Evolutionary conservation across 805 yeast genomes (phyloP), one percentile per base, ranked within the genome.

Genomic region (Lachancea nothofagi): DNA sequence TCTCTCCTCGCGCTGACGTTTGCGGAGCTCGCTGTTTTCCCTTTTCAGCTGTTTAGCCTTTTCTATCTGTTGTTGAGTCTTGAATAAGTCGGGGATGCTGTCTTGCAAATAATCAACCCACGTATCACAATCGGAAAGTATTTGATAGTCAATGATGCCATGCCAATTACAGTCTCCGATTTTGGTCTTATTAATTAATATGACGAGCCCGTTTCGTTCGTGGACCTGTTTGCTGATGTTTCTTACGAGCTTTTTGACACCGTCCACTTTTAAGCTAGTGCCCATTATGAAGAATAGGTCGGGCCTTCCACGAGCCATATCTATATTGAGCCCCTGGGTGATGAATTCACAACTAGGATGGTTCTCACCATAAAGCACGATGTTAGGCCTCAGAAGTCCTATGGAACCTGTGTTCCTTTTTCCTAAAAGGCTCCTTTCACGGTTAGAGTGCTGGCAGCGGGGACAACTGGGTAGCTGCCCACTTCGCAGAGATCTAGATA

Each of bases 341-440:
- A 90, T 77, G n/a, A 70, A 64, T 45, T 86, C 96, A 4, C 88
- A 78, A 46, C 78, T 77, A 1, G 96, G 96, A 61, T 90, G 97
- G 52, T 88, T 80, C 56, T 90, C 97, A 2, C 97, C 97, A 59
- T 90, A 90, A 17, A 90, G 69, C 1, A 90, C 95, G 42, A 90
- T 88, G 52, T 83, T 83, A 4, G 98, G 98, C 41, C 96, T 71
- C 31, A 93, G 64, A 19, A 77, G 62, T 0, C 98, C 98, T 4
- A 81, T 75, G 30, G 68, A 67, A 0, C 85, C 81, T 1, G 83
- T 77, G 7, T 74, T 57, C 41, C 98, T 64, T 59, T 88, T 88
- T 3, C 97, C 97, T 13, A 69, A 61, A 41, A 66, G 68, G 10
- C 72, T 64, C 33, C 96, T 67, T 34, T 73, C 74, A 40, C 72